Percentiles rank a stretch among this genome's conserved stretches.
Conservation (phyloP, 441 rosid species). For the Hura crepitans region DNA sequence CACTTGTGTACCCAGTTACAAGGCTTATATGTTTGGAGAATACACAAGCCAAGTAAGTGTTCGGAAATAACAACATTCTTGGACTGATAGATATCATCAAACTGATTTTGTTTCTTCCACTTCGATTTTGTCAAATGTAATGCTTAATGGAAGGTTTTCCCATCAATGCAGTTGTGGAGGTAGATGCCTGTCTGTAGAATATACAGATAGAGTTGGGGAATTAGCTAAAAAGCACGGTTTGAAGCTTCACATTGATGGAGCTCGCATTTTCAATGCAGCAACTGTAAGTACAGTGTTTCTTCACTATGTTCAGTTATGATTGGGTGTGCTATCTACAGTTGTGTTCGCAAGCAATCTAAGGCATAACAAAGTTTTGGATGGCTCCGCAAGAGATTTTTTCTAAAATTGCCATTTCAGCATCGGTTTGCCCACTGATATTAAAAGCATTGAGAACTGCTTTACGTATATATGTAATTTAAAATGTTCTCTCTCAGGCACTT, state of each 20-base stretch:
- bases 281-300: slow-evolving; percentile 44
- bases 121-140: neutral
- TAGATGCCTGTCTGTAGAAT: slow-evolving; percentile 66
- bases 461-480: slow-evolving; percentile 19
- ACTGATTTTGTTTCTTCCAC: no score
- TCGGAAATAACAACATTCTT: neutral
- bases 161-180: slow-evolving; percentile 69
- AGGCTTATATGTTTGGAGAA: slow-evolving; percentile 93
- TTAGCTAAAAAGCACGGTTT: slow-evolving; percentile 73
- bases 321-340: neutral
- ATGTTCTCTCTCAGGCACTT: slow-evolving; percentile 54
- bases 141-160: slow-evolving; percentile 15
- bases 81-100: neutral
- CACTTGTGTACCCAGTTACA: slow-evolving; percentile 70
- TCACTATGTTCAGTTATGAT: neutral
- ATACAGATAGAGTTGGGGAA: slow-evolving; percentile 68
- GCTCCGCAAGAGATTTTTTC: neutral
- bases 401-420: neutral
- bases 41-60: slow-evolving; percentile 82
- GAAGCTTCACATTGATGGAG: slow-evolving; percentile 94
- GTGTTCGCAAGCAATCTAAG: neutral
- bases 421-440: slow-evolving; percentile 3
- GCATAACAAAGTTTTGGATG: neutral
- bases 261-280: slow-evolving; percentile 90
- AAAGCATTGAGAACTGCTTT: neutral